These are phyloP conservation scores for Globisporangium alternatum DNA, from an alignment of 352 stramenopile genomes.

Conservation along the genomic window DNA sequence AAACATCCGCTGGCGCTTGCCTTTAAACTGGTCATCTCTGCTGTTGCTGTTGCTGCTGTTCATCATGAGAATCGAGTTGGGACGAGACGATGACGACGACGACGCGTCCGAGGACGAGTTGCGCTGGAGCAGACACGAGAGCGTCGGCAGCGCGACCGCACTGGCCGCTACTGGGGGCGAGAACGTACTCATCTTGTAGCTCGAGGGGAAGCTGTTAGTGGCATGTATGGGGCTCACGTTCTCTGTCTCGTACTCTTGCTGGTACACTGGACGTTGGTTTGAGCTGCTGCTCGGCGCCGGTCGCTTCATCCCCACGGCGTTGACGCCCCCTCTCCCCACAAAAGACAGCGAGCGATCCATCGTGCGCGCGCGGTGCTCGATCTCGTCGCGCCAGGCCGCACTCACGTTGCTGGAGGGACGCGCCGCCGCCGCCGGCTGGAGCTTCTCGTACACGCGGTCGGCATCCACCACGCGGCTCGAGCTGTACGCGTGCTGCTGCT, in stretches of 20 bases:
- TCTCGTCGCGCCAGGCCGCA: constrained; percentile 13
- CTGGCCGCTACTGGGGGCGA: background rate
- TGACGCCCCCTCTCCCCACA: background rate
- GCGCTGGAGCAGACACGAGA: constrained; percentile 20
- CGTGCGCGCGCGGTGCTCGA: constrained; percentile 1
- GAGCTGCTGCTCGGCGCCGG: background rate
- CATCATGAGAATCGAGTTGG: background rate
- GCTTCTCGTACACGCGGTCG: constrained; percentile 11
- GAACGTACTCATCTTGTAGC: background rate
- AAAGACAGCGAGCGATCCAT: background rate
- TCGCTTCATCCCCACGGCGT: constrained; percentile 7
- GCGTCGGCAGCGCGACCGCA: constrained; percentile 9
- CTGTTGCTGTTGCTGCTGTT: background rate
- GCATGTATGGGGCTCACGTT: background rate
- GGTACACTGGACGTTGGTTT: background rate
- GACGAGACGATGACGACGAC: background rate
- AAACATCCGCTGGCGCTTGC: constrained; percentile 21
- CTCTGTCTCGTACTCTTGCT: background rate
- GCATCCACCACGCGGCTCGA: constrained; percentile 9
- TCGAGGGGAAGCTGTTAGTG: background rate
- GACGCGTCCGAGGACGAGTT: constrained; percentile 8
- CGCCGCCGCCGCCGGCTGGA: background rate
- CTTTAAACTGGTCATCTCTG: background rate
- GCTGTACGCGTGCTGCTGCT: background rate
- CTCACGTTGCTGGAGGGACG: background rate